These are phyloP conservation scores for Pachysolen tannophilus DNA, from an alignment of 805 yeast genomes.

Conservation along the genomic window DNA sequence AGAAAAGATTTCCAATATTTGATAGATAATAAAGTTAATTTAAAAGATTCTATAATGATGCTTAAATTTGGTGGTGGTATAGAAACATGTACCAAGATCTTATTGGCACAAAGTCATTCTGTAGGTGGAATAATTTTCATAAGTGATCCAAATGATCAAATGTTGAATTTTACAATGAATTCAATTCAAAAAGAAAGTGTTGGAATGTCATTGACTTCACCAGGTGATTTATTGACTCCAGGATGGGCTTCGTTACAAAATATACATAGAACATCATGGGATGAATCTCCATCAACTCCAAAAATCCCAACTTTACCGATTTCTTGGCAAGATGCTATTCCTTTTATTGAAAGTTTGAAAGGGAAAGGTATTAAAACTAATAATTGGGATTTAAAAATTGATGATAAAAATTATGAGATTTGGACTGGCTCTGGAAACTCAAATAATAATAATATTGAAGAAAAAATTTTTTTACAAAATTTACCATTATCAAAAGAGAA, in stretches of 20 bases:
- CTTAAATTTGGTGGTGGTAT: conserved; percentile 49
- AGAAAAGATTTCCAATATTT: conserved; percentile 42
- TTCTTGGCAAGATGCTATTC: conserved; percentile 61
- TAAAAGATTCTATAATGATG: conserved; percentile 47
- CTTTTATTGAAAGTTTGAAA: conserved; percentile 27
- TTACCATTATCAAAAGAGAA: conserved; percentile 37
- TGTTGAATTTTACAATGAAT: conserved; percentile 26
- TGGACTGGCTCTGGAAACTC: conserved; percentile 32
- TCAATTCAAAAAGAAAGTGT: conserved; percentile 50
- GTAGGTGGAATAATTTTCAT: conserved; percentile 67
- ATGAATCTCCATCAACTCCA: conserved; percentile 47
- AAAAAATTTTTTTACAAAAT: conserved; percentile 23
- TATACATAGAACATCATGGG: conserved; percentile 32
- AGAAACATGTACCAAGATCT: conserved; percentile 42
- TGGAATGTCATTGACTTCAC: conserved; percentile 46
- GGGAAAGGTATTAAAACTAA: conserved; percentile 29
- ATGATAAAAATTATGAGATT: conserved; percentile 22
- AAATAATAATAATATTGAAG: conserved; percentile 14
- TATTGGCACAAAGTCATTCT: conserved; percentile 46
- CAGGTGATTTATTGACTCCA: conserved; percentile 78
- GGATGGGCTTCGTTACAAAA: conserved; percentile 53
- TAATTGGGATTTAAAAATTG: conserved; percentile 26
- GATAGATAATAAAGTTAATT: conserved; percentile 25
- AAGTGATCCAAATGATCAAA: conserved; percentile 27
- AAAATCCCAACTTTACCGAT: conserved; percentile 72